Evolutionary conservation across 2,329 filamentous ascomycete genomes (phyloP), one percentile per base, ranked within the genome.

Genomic region (Polychaeton citri): DNA sequence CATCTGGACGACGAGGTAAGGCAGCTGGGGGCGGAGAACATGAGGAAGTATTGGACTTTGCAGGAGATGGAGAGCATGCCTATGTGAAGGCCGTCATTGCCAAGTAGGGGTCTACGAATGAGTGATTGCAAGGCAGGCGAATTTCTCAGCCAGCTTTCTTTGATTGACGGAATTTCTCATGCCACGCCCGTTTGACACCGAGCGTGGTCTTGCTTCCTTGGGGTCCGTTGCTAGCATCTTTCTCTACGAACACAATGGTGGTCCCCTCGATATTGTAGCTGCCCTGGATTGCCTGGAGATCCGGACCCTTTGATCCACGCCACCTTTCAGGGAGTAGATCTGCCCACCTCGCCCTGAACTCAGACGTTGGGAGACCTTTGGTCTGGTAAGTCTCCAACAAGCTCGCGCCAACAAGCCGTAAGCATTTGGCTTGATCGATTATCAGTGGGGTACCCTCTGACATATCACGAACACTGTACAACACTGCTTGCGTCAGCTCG

Each of bases 1-100:
- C 86, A 94, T 66, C 62, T 94, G 41, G 82, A 90, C 49, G 78
- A 87, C 48, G 86, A 94, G 66, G 85, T 94, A 6, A 64, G 68
- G 57, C 72, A 81, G 45, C 58, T 94, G 20, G 74, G 79, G 2
- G 85, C 85, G 31, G 81, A 90, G 57, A 92, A 88, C 55, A 93
- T 94, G 86, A 69, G 83, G 47, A 74, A 68, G 58, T 86, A 81
- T 58, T 94, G 83, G 82, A 80, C 68, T 0, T 47, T 76, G 41
- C 74, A 82, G 32, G 86, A 94, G 66, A 77, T 94, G 58, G 64
- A 60, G 55, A 60, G 62, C 35, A 68, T 90, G 62, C 76, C 73
- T 1, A 83, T 86, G 64, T 86, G 47, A 50, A 15, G 13, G n/a
- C n/a, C n/a, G n/a, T n/a, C n/a, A n/a, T n/a, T n/a, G n/a, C n/a